phyloP scores from a whole-genome alignment of 23 red algal genomes.

The Gracilaria caudata region DNA sequence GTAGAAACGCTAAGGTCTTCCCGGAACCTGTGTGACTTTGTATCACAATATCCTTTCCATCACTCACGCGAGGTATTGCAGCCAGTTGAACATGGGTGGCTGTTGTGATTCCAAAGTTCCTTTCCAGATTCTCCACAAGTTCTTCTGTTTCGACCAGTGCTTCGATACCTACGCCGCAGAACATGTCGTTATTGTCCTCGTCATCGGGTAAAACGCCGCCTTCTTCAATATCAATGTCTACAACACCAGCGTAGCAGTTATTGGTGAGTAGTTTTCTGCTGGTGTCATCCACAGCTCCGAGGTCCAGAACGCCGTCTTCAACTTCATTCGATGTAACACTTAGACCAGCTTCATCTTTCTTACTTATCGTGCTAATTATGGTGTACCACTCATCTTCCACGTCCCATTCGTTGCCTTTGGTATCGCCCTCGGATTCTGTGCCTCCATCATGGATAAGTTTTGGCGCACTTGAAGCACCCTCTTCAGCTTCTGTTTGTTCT shows the following conservation, averaged over 20 bases:
- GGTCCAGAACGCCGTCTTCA: slow-evolving; percentile 22
- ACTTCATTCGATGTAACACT: neutral
- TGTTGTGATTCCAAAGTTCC: slow-evolving; percentile 37
- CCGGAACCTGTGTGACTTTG: slow-evolving; percentile 87
- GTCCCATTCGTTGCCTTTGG: neutral
- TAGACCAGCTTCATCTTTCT: neutral
- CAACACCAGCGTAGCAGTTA: slow-evolving; percentile 47
- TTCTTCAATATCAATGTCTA: slow-evolving; percentile 60
- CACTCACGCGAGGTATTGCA: slow-evolving; percentile 68
- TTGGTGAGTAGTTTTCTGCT: slow-evolving; percentile 29
- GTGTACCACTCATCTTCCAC: slow-evolving; percentile 17
- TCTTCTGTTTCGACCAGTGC: slow-evolving; percentile 58
- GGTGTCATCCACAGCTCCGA: slow-evolving; percentile 43
- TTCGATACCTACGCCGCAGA: slow-evolving; percentile 70
- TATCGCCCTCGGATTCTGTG: neutral
- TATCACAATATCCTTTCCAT: slow-evolving; percentile 77
- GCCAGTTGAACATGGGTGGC: slow-evolving; percentile 73
- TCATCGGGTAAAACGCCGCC: slow-evolving; percentile 55
- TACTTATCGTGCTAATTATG: slow-evolving; percentile 15
- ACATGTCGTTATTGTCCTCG: slow-evolving; percentile 70
- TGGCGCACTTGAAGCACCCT: neutral
- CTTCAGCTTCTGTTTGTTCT: neutral
- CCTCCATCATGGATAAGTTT: neutral
- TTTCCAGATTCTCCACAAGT: slow-evolving; percentile 43
- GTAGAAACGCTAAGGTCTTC: slow-evolving; percentile 86